Evolutionary conservation across 2,329 filamentous ascomycete species (phyloP).

Genomic region (Phialophora macrospora): DNA sequence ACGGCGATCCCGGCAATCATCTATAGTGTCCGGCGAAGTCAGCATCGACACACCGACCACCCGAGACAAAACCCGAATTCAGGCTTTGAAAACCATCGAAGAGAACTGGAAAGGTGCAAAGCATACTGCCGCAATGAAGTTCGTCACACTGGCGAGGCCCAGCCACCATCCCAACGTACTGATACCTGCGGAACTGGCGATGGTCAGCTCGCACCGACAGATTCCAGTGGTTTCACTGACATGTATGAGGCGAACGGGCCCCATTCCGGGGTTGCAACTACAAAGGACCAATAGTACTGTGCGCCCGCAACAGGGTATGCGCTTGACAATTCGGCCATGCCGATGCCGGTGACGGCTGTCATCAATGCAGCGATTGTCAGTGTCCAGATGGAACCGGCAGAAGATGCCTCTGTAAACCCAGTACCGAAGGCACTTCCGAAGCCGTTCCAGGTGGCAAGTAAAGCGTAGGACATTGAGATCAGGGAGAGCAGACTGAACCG

Average conservation of each 20-base stretch:
- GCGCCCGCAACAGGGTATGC: constrained; percentile 25
- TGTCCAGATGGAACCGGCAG: constrained; percentile 28
- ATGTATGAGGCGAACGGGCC: constrained; percentile 29
- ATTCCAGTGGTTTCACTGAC: constrained; percentile 10
- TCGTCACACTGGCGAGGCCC: constrained; percentile 24
- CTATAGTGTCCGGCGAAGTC: neutral
- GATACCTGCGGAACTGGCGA: constrained; percentile 23
- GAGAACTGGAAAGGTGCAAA: neutral
- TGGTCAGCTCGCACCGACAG: neutral
- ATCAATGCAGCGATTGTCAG: constrained; percentile 24
- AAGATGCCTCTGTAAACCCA: constrained; percentile 27
- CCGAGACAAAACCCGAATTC: neutral
- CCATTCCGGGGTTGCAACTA: constrained; percentile 22
- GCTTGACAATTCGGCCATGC: constrained; percentile 28
- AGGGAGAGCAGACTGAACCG: constrained; percentile 26
- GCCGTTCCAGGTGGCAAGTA: constrained; percentile 29
- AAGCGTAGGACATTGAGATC: constrained; percentile 26
- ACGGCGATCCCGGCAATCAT: constrained; percentile 29
- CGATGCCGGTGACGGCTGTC: constrained; percentile 26
- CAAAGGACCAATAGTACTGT: constrained; percentile 33
- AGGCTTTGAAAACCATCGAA: neutral
- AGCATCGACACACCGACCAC: neutral
- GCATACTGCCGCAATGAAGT: constrained; percentile 23
- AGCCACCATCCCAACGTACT: constrained; percentile 33
- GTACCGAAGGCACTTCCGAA: constrained; percentile 28